phyloP scores from a whole-genome alignment of 257 asterid species.

The Ilex asprella region DNA sequence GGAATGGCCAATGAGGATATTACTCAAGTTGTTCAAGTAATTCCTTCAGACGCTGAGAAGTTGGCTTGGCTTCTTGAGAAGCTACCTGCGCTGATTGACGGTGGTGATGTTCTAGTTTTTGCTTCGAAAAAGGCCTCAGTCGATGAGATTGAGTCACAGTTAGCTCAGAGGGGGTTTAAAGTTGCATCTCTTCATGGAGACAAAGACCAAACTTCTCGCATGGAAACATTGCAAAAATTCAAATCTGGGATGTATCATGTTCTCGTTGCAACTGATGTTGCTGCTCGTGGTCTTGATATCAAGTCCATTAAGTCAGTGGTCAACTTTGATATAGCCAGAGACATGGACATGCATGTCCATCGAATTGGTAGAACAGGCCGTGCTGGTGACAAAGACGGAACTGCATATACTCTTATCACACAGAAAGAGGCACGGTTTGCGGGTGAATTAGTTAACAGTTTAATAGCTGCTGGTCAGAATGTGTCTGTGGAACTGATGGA shows the following conservation, averaged over 20 bases:
- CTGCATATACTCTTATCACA: constrained; percentile 90
- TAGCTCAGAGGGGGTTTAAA: constrained; percentile 62
- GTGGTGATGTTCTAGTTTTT: constrained; percentile 89
- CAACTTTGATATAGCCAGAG: constrained; percentile 90
- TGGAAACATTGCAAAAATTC: constrained; percentile 80
- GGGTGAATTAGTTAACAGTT: constrained; percentile 83
- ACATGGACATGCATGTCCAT: constrained; percentile 99
- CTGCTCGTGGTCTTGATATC: constrained; percentile 99
- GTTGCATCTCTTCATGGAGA: constrained; percentile 98
- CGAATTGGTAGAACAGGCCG: constrained; percentile 99
- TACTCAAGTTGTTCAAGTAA: constrained; percentile 77
- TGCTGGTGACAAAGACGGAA: constrained; percentile 99
- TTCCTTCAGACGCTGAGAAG: constrained; percentile 78
- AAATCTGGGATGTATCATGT: constrained; percentile 88
- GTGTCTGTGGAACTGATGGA: constrained; percentile 86
- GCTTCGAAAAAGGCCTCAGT: constrained; percentile 91
- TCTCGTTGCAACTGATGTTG: constrained; percentile 97
- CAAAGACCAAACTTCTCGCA: constrained; percentile 96
- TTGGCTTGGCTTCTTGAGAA: constrained; percentile 89
- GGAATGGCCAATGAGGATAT: constrained; percentile 98
- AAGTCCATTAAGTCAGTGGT: constrained; percentile 95
- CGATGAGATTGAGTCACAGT: constrained; percentile 77
- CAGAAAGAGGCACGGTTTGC: constrained; percentile 96
- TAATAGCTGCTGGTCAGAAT: constrained; percentile 95
- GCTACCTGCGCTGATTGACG: constrained; percentile 83